Evolutionary conservation across 2,329 filamentous ascomycete genomes (phyloP).

Genomic region (Claviceps monticola): DNA sequence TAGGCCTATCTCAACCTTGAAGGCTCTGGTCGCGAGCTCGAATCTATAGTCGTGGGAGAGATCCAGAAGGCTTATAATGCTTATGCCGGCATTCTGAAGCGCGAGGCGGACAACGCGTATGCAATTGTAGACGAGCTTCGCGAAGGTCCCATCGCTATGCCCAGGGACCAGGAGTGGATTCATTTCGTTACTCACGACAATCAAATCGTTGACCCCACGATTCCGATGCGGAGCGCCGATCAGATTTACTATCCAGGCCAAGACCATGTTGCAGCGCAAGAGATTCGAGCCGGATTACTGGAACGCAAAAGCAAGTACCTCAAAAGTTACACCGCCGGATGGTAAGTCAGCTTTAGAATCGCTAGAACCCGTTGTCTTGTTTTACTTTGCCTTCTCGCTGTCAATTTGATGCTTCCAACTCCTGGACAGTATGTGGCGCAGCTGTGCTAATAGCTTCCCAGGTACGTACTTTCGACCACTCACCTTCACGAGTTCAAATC

Average conservation of each 20-base stretch:
- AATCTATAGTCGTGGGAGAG: conserved; percentile 91
- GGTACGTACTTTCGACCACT: conserved; percentile 91
- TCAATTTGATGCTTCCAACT: not conserved
- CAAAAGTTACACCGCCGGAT: conserved; percentile 92
- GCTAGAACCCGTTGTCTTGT: not conserved
- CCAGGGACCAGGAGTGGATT: conserved; percentile 85
- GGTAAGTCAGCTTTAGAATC: conserved; percentile 39
- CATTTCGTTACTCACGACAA: conserved; percentile 68
- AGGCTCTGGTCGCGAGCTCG: conserved; percentile 82
- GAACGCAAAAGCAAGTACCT: conserved; percentile 98
- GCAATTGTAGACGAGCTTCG: conserved; percentile 68
- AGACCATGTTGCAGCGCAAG: conserved; percentile 65
- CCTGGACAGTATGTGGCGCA: conserved; percentile 4
- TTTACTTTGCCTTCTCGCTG: not conserved
- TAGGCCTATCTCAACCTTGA: conserved; percentile 92
- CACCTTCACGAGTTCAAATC: conserved; percentile 98
- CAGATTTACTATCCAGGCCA: conserved; percentile 87
- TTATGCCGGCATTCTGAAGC: conserved; percentile 79
- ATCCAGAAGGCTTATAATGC: conserved; percentile 97
- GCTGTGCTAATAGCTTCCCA: conserved; percentile 19
- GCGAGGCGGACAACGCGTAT: conserved; percentile 74
- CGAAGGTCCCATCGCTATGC: conserved; percentile 77
- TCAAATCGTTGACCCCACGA: conserved; percentile 72
- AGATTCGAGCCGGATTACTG: conserved; percentile 79
- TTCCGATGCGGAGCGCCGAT: conserved; percentile 64